Percentiles rank a stretch among this genome's conserved stretches.
Evolutionary conservation across 768 basidiomycete species (phyloP).

Genomic region (Dacryopinax primogenitus): DNA sequence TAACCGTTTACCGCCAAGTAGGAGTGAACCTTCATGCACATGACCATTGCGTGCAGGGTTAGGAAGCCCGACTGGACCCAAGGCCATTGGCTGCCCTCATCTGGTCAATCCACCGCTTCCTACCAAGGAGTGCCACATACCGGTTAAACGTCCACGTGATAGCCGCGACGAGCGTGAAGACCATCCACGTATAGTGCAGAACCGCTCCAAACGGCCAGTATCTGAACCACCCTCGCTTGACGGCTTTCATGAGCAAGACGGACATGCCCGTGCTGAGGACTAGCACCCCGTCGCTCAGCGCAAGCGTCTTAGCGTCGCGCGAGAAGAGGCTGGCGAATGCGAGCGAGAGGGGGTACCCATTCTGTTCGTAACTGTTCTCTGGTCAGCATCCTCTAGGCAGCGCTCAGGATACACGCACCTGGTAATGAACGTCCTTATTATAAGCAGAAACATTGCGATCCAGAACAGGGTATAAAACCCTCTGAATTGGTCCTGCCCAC

Average conservation of each 20-base stretch:
- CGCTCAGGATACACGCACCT: slow-evolving; percentile 24
- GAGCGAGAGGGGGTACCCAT: slow-evolving; percentile 63
- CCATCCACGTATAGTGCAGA: slow-evolving; percentile 73
- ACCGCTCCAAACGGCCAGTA: slow-evolving; percentile 66
- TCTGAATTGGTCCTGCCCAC: slow-evolving; percentile 77
- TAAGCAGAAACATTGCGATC: slow-evolving; percentile 66
- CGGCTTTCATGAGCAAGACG: slow-evolving; percentile 68
- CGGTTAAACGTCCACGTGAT: slow-evolving; percentile 85
- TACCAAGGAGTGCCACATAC: slow-evolving; percentile 28
- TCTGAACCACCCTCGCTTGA: slow-evolving; percentile 64
- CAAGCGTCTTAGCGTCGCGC: slow-evolving; percentile 67
- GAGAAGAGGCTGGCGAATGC: slow-evolving; percentile 80
- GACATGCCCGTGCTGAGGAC: slow-evolving; percentile 59
- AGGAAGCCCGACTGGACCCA: slow-evolving; percentile 94
- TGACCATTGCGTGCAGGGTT: slow-evolving; percentile 73
- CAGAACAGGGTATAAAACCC: slow-evolving; percentile 96
- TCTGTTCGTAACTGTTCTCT: slow-evolving; percentile 42
- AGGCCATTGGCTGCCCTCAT: slow-evolving; percentile 71
- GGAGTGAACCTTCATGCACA: slow-evolving; percentile 96
- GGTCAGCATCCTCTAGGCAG: background rate
- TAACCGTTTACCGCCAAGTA: slow-evolving; percentile 83
- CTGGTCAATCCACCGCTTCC: background rate
- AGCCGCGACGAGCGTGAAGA: slow-evolving; percentile 52
- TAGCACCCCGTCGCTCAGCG: slow-evolving; percentile 69
- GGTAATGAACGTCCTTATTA: slow-evolving; percentile 60